These are phyloP conservation scores for Botrytis deweyae DNA, from an alignment of 2,329 filamentous ascomycete species.

Conservation along the genomic window DNA sequence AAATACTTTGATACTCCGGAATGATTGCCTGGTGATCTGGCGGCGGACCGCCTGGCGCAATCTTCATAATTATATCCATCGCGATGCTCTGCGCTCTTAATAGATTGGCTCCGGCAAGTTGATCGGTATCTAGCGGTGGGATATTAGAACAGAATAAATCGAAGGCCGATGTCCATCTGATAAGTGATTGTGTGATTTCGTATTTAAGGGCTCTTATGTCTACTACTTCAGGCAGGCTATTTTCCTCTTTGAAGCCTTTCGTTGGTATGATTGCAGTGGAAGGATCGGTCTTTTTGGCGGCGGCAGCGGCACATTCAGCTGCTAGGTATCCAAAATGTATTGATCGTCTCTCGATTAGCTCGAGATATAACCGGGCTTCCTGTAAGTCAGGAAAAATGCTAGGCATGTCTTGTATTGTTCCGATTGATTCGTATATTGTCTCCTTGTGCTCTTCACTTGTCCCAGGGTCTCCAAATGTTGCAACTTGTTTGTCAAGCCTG, in stretches of 20 bases:
- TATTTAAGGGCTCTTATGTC: not conserved
- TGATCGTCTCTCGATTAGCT: constrained; percentile 26
- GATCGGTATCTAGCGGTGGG: not conserved
- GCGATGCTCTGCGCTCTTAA: constrained; percentile 1
- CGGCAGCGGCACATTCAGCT: not conserved
- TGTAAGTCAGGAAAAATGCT: constrained; percentile 7
- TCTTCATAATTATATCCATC: not conserved
- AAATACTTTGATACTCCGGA: not conserved
- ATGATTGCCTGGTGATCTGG: not conserved
- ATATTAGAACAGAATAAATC: not conserved
- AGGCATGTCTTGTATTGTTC: constrained; percentile 23
- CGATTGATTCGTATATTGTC: constrained; percentile 21
- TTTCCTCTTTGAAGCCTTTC: too few relatives aligned
- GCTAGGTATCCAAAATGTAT: constrained; percentile 24
- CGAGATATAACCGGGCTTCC: constrained; percentile 25
- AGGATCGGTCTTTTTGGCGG: not conserved
- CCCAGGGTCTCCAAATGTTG: constrained; percentile 17
- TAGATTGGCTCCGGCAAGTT: not conserved
- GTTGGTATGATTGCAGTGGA: not conserved
- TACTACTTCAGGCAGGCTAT: not conserved
- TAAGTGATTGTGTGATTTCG: not conserved
- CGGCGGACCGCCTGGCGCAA: not conserved
- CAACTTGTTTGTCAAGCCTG: constrained; percentile 25
- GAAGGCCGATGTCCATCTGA: not conserved
- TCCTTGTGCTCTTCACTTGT: constrained; percentile 16